Evolutionary conservation across 176 grass and related monocot species (phyloP).

Genomic region (Avena insularis): DNA sequence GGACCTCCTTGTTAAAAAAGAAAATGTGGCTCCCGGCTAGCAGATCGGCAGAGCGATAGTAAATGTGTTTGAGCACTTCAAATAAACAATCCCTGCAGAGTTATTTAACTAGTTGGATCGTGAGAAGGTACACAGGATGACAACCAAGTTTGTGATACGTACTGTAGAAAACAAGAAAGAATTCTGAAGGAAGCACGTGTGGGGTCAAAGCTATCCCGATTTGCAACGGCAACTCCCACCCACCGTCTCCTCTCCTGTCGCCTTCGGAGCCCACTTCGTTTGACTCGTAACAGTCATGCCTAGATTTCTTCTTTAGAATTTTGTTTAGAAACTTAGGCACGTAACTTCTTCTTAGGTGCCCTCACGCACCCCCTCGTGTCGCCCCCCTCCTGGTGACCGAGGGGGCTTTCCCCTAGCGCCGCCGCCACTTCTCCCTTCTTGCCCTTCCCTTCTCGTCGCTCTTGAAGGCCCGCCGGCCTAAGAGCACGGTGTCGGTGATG

Average conservation of each 20-base stretch:
- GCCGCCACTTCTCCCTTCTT: no score
- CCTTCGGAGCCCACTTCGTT: slow-evolving; percentile 42
- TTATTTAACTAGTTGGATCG: background rate
- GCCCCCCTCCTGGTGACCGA: no score
- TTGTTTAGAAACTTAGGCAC: background rate
- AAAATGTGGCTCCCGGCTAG: background rate
- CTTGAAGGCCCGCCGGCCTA: no score
- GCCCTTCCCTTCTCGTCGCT: no score
- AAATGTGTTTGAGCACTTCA: background rate
- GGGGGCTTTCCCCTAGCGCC: no score
- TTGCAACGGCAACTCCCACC: slow-evolving; percentile 8
- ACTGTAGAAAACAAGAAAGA: background rate
- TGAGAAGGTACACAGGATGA: background rate
- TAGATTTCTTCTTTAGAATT: background rate
- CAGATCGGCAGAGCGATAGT: background rate
- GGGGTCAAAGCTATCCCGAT: slow-evolving; percentile 17
- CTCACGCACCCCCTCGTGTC: no score
- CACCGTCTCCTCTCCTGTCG: slow-evolving; percentile 32
- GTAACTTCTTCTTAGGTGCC: background rate
- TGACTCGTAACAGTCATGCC: slow-evolving; percentile 35
- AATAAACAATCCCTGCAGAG: background rate
- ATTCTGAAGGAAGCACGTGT: background rate
- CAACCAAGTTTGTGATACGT: background rate
- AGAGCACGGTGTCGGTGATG: no score
- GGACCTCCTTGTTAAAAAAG: no score